These are phyloP conservation scores for Didymella arachidicola DNA, from an alignment of 2,329 filamentous ascomycete species.

Conservation along the genomic window DNA sequence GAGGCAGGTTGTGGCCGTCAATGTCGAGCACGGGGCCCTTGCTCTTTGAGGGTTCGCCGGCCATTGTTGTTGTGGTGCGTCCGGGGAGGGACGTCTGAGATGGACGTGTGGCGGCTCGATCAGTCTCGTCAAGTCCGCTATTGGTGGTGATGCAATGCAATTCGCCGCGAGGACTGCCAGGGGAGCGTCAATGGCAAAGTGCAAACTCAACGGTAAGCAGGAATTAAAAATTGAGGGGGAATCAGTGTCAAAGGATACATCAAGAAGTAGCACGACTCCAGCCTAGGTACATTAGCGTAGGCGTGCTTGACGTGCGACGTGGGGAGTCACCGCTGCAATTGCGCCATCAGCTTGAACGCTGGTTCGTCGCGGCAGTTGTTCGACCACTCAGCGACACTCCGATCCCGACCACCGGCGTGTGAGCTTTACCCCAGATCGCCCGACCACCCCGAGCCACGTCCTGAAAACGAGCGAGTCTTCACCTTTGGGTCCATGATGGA, in stretches of 20 bases:
- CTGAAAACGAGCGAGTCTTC: not conserved
- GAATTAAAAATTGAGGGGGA: not conserved
- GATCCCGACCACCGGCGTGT: conserved; percentile 34
- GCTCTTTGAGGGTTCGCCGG: conserved; percentile 44
- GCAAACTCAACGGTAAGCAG: too few relatives aligned
- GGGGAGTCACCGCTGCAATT: conserved; percentile 47
- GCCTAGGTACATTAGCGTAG: conserved; percentile 32
- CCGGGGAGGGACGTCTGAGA: conserved; percentile 23
- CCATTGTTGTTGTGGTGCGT: conserved; percentile 35
- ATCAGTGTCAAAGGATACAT: conserved; percentile 4
- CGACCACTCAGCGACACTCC: conserved; percentile 25
- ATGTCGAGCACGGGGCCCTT: conserved; percentile 50
- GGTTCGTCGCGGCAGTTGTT: conserved; percentile 38
- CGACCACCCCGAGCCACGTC: conserved; percentile 16
- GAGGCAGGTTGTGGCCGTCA: conserved; percentile 51
- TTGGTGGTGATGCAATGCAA: conserved; percentile 15
- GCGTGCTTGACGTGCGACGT: conserved; percentile 30
- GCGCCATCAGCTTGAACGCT: conserved; percentile 38
- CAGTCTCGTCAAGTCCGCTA: conserved; percentile 5
- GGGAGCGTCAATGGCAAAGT: too few relatives aligned
- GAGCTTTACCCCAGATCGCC: conserved; percentile 32
- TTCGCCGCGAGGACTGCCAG: conserved; percentile 10
- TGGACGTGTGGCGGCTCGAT: conserved; percentile 28
- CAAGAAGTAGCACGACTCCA: conserved; percentile 23
- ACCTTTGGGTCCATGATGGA: not conserved